Base-by-base conservation (phyloP, 208 protist genomes). In the Novymonas esmeraldas region DNA sequence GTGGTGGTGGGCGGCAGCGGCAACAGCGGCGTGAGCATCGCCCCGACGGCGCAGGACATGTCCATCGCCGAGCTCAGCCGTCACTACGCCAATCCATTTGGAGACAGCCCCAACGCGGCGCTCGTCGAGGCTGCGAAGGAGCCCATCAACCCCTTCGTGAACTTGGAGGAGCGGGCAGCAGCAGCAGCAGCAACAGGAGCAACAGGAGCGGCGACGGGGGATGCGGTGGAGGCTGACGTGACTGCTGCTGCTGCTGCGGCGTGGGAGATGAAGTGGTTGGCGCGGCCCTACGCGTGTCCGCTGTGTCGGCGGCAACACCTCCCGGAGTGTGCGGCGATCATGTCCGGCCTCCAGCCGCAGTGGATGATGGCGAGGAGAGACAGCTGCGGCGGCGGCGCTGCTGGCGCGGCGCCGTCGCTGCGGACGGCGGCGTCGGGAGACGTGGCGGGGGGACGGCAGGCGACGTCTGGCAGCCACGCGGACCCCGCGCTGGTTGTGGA, bases 11-110 rank as follows among this genome's bases (percentile, higher is more conserved):
- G 55, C 36, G 42, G 57, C 41, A 45, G 50, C 26, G 59, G 44
- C 33, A 42, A 20, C n/a, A 36, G 38, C 14, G 10, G 36, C 20
- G 24, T 74, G 4, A 39, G 20, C 4, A 24, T 24, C 5, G 60
- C 69, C 0, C 69, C 69, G 2, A 75, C 69, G 1, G 69, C 69
- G 18, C 34, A 46, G 45, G 54, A 75, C 13, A 48, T 87, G 61
- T 68, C 74, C 11, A 81, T 93, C 10, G 77, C 76, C 34, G 83
- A 95, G 76, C 58, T 79, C n/a, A 78, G 78, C n/a, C 80, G 81
- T 22, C 86, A 82, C 39, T 95, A 88, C 60, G 80, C 87, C 6
- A 95, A 95, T 67, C 90, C 90, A 1, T 95, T 95, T 56, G 90
- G 90, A 11, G 78, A 89, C 55, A 87, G 82, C 10, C 70, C 81